These are phyloP conservation scores for Cytospora mali DNA, from an alignment of 2,329 filamentous ascomycete genomes.

Conservation along the genomic window DNA sequence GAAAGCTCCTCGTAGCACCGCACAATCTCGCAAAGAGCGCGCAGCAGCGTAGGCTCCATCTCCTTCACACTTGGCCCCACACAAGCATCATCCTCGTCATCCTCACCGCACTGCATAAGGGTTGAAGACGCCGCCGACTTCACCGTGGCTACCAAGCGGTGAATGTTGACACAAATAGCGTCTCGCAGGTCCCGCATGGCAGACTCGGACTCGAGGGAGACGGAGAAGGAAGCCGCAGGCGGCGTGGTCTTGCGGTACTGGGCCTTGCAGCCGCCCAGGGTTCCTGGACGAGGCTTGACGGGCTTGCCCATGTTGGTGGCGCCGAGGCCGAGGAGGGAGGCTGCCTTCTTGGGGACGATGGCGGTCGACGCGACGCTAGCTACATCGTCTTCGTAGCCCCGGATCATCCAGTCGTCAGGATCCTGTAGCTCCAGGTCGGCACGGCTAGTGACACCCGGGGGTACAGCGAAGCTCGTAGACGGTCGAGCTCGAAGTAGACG, in stretches of 20 bases:
- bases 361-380: constrained; percentile 27
- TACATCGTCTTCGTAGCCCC: constrained; percentile 29
- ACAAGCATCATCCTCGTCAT: constrained; percentile 17
- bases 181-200: constrained; percentile 50
- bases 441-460: constrained; percentile 28
- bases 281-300: constrained; percentile 15
- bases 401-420: constrained; percentile 21
- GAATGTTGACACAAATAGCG: constrained; percentile 55
- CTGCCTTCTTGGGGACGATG: constrained; percentile 55
- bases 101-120: constrained; percentile 19
- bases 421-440: constrained; percentile 26
- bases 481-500: constrained; percentile 10
- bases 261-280: constrained; percentile 28
- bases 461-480: constrained; percentile 10
- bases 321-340: constrained; percentile 52
- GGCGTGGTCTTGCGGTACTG: constrained; percentile 26
- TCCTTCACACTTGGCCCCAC: constrained; percentile 28
- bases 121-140: constrained; percentile 30
- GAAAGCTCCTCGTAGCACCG: constrained; percentile 42
- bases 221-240: constrained; percentile 1
- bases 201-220: constrained; percentile 34
- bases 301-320: constrained; percentile 31
- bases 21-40: constrained; percentile 47
- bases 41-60: constrained; percentile 43
- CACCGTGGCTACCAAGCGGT: constrained; percentile 53